Evolutionary conservation across 2,329 filamentous ascomycete genomes (phyloP), one percentile per base, ranked within the genome.

Genomic region (Chaetomiaceae sp.): DNA sequence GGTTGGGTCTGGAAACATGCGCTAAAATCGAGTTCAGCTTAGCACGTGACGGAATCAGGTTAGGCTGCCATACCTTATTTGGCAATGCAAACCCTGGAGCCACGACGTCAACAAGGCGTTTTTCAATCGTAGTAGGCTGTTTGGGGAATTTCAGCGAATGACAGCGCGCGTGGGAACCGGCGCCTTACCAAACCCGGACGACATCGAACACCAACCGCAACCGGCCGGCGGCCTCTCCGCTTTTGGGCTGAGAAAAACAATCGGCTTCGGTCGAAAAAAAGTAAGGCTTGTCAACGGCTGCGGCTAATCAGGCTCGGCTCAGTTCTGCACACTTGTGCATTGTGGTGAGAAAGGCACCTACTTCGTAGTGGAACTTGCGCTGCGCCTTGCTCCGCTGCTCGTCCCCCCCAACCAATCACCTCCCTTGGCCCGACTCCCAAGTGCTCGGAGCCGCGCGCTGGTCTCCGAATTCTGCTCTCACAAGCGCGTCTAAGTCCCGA

Each of bases 111-210:
- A n/a, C n/a, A n/a, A n/a, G n/a, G n/a, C n/a, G n/a, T n/a, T n/a
- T n/a, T n/a, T n/a, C n/a, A n/a, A n/a, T n/a, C n/a, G n/a, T n/a
- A n/a, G n/a, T n/a, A n/a, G n/a, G n/a, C n/a, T n/a, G n/a, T n/a
- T n/a, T n/a, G n/a, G n/a, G n/a, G n/a, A n/a, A n/a, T n/a, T 10
- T 48, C 27, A 40, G 44, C 56, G 54, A 58, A 58, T 57, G 35
- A 38, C 34, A 52, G 30, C 38, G 19, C 35, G 25, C 38, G 19
- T 31, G 25, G 38, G 30, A 41, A 46, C 42, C 19, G 37, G 37
- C 37, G 47, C 51, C 51, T 53, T 49, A 34, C 45, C 33, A 27
- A 48, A 20, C 19, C 42, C 42, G 4, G 51, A 40, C 48, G 46
- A 42, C 51, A 43, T 54, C 33, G 43, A 40, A 35, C 37, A 30